Percentiles rank a stretch among this genome's conserved stretches.
Evolutionary conservation across 495 filamentous ascomycete species (phyloP).

Genomic region (Penicillium fimorum): DNA sequence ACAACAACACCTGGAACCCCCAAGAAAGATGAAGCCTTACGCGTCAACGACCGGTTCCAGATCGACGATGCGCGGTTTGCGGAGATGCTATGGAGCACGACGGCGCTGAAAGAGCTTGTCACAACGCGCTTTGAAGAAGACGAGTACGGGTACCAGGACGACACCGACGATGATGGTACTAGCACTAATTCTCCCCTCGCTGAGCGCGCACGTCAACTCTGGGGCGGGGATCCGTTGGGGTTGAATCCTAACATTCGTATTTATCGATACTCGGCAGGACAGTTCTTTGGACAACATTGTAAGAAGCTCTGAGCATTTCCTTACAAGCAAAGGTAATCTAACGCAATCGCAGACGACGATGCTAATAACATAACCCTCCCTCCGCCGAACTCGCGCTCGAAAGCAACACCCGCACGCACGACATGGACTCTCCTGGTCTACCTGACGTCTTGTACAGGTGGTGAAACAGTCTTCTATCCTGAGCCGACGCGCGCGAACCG

Average conservation of each 20-base stretch:
- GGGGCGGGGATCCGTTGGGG: conserved; percentile 84
- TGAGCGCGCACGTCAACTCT: conserved; percentile 38
- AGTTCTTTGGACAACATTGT: conserved; percentile 91
- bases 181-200: background rate
- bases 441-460: conserved; percentile 74
- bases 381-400: conserved; percentile 31
- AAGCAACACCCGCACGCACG: conserved; percentile 62
- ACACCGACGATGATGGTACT: conserved; percentile 41
- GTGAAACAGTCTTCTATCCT: conserved; percentile 91
- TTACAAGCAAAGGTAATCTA: no score
- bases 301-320: conserved; percentile 32
- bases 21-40: conserved; percentile 78
- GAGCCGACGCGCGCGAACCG: conserved; percentile 53
- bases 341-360: conserved; percentile 63
- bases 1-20: conserved; percentile 80
- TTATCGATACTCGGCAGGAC: conserved; percentile 83
- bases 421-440: conserved; percentile 94
- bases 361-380: conserved; percentile 63
- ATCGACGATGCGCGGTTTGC: conserved; percentile 75
- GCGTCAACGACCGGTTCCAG: conserved; percentile 92
- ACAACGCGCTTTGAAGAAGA: conserved; percentile 18
- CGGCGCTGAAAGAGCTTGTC: conserved; percentile 34
- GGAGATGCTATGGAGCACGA: conserved; percentile 63
- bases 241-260: conserved; percentile 87
- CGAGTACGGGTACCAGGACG: conserved; percentile 24